Evolutionary conservation across 2,329 filamentous ascomycete species (phyloP).

Genomic region (Juglanconis juglandina): DNA sequence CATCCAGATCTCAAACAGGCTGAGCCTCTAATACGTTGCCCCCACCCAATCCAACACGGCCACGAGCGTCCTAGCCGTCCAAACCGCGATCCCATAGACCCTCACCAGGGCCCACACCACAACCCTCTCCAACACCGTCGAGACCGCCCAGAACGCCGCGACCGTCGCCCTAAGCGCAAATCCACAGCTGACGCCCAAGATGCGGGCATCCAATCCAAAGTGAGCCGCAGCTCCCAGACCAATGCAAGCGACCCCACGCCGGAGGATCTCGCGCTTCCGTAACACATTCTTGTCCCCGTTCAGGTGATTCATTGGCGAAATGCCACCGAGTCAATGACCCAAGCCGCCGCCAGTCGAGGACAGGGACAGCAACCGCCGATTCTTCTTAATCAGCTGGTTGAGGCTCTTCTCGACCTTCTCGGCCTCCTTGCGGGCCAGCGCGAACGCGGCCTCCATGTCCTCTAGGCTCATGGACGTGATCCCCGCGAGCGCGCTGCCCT

Average conservation of each 20-base stretch:
- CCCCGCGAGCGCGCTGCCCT: constrained; percentile 37
- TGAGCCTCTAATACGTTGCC: constrained; percentile 10
- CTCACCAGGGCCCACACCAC: constrained; percentile 10
- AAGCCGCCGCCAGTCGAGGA: constrained; percentile 11
- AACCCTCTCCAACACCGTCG: background rate
- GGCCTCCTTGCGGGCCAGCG: constrained; percentile 53
- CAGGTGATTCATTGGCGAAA: background rate
- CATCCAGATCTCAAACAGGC: background rate
- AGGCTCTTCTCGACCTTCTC: constrained; percentile 61
- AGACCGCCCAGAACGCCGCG: constrained; percentile 6
- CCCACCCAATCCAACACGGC: constrained; percentile 15
- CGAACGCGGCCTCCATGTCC: constrained; percentile 57
- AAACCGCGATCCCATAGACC: constrained; percentile 8
- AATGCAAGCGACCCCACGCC: constrained; percentile 13
- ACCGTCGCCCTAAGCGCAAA: constrained; percentile 13
- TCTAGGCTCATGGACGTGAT: constrained; percentile 59
- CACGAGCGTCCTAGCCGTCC: constrained; percentile 11
- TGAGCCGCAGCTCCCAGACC: constrained; percentile 9
- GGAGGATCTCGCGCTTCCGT: constrained; percentile 10
- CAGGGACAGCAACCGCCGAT: constrained; percentile 48
- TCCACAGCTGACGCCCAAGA: constrained; percentile 8
- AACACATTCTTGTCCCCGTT: background rate
- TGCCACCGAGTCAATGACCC: constrained; percentile 18
- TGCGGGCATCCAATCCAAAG: constrained; percentile 10
- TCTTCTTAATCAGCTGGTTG: constrained; percentile 58